Conservation (phyloP, 371 early-diverging fungal genomes). For the Capniomyces stellatus region DNA sequence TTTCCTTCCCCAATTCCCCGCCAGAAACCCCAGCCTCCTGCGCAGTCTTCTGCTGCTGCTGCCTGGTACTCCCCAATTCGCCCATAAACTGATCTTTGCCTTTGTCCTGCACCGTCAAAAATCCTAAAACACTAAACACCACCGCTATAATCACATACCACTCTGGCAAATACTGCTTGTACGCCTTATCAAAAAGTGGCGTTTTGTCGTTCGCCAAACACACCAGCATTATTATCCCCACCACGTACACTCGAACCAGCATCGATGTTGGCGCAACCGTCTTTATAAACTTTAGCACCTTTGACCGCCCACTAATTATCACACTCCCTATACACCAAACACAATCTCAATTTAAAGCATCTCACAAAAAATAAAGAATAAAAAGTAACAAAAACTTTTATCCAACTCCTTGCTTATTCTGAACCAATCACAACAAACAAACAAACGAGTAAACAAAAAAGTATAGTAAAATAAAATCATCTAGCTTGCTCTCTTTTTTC, state of each 20-base stretch:
- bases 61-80: slow-evolving; percentile 19
- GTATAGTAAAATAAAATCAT: neutral
- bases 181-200: slow-evolving; percentile 40
- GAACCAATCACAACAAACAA: neutral
- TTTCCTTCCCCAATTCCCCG: too few relatives aligned
- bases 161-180: slow-evolving; percentile 21
- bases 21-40: too few relatives aligned
- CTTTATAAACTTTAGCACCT: neutral
- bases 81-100: slow-evolving; percentile 31
- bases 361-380: too few relatives aligned
- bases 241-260: slow-evolving; percentile 28
- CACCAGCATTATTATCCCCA: slow-evolving; percentile 31
- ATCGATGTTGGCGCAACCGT: slow-evolving; percentile 16
- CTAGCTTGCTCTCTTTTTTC: neutral
- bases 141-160: slow-evolving; percentile 27
- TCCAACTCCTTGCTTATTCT: neutral
- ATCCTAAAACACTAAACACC: slow-evolving; percentile 26
- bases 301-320: slow-evolving; percentile 15
- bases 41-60: too few relatives aligned
- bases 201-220: slow-evolving; percentile 52
- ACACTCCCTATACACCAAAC: neutral
- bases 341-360: neutral
- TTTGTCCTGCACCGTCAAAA: slow-evolving; percentile 26
- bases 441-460: neutral
- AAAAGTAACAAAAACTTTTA: too few relatives aligned